Conservation (phyloP, 2,329 filamentous ascomycete genomes). For the Fusarium ramigenum region DNA sequence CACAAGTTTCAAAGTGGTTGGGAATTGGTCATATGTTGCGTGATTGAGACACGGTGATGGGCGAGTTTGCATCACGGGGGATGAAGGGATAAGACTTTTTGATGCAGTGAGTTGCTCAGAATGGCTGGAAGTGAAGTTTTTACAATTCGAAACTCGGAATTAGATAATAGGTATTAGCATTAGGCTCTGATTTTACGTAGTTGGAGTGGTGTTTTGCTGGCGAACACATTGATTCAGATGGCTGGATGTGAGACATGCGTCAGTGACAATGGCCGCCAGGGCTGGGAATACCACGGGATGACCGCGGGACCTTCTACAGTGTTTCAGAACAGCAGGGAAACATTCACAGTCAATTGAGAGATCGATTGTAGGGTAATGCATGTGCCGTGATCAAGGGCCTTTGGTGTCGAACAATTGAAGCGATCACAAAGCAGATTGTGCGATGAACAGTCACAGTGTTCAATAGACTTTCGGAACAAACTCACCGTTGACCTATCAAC, state of each 20-base stretch:
- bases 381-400: not conserved
- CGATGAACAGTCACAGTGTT: not conserved
- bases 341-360: too few species aligned
- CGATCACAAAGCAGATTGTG: not conserved
- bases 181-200: not conserved
- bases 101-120: not conserved
- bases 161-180: not conserved
- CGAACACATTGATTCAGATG: not conserved
- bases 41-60: not conserved
- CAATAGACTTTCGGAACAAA: fast-evolving
- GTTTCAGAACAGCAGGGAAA: fast-evolving
- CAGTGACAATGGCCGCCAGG: conserved; percentile 1
- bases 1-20: not conserved
- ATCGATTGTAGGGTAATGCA: not conserved
- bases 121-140: not conserved
- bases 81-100: not conserved
- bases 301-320: not conserved
- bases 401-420: not conserved
- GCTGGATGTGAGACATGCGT: conserved; percentile 25
- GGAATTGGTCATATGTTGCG: not conserved
- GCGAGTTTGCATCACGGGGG: not conserved
- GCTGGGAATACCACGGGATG: not conserved
- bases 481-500: not conserved
- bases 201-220: not conserved
- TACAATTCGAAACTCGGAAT: fast-evolving